Percentiles rank a stretch among this genome's conserved stretches.
Evolutionary conservation across 306 rosid genomes (phyloP).

Genomic region (Aeschynomene evenia): DNA sequence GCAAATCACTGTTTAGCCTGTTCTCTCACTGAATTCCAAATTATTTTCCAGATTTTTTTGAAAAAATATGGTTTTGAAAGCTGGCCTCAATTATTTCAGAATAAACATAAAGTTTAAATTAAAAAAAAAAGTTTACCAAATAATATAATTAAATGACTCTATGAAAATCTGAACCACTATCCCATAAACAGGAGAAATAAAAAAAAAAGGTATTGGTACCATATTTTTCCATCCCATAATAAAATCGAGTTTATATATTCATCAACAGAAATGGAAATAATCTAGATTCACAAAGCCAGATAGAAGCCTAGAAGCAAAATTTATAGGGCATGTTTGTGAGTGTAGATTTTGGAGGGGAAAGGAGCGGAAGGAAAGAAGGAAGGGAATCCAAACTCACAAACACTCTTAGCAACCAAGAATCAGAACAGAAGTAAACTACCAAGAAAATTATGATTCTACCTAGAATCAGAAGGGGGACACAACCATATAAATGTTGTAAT

Average conservation of each 20-base stretch:
- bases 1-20: slow-evolving; percentile 2
- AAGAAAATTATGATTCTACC: not conserved
- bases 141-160: not conserved
- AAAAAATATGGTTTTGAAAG: not conserved
- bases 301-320: not conserved
- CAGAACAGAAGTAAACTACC: not conserved
- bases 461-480: not conserved
- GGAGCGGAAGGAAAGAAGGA: too few relatives aligned
- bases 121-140: not conserved
- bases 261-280: not conserved
- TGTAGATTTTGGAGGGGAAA: too few relatives aligned
- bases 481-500: too few relatives aligned
- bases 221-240: not conserved
- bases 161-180: not conserved
- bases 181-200: not conserved
- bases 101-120: not conserved
- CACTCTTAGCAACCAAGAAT: slow-evolving; percentile 10
- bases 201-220: not conserved
- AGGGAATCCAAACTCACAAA: too few relatives aligned
- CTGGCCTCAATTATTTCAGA: not conserved
- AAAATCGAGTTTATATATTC: slow-evolving; percentile 2
- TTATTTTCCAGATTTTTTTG: not conserved
- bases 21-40: slow-evolving; percentile 8
- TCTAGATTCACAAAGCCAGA: not conserved
- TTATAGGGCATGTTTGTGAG: too few relatives aligned